Base-by-base conservation (phyloP, 805 yeast genomes). In the Metschnikowia bowlesiae region DNA sequence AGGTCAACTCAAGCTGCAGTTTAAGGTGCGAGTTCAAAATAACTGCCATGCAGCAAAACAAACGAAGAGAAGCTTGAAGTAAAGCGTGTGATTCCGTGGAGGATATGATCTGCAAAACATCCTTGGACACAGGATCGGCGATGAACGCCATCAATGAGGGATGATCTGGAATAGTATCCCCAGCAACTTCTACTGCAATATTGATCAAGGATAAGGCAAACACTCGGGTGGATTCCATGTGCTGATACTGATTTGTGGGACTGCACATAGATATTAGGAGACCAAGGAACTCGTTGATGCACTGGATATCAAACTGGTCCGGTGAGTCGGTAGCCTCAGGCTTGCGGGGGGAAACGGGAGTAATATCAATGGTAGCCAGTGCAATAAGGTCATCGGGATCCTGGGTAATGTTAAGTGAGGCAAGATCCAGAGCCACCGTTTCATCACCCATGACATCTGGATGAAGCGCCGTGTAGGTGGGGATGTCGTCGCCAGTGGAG, bases 101-200 rank as follows among this genome's bases (percentile, higher is more conserved):
- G 53, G 95, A 87, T 31, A 90, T 81, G 29, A 90, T 79, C 63
- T 84, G 94, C 42, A 92, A 80, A 30, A 91, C 76, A 61, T 89
- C 87, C 63, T 90, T 92, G 65, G 89, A 88, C n/a, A 91, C 79
- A 8, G 87, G 84, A 60, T 89, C 94, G 1, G 92, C 80, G 8
- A 89, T 78, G 29, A 89, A 69, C 16, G 76, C 78, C 63, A 89
- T 77, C 42, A 91, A 70, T 4, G 84, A 75, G 2, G 87, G 82
- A 62, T 87, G 92, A 11, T 57, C 52, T 1, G 75, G 71, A 46
- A 90, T 75, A 13, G 71, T 74, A 47, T 74, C 70, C 2, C 97
- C 97, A 9, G 89, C 75, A 5, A 88, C 84, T 66, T 94, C 98
- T 44, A 94, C 76, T 0, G 95, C 86, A 0, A 85, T 84, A 48